These are phyloP conservation scores for Acacia pycnantha DNA, from an alignment of 331 rosid species.

Conservation along the genomic window DNA sequence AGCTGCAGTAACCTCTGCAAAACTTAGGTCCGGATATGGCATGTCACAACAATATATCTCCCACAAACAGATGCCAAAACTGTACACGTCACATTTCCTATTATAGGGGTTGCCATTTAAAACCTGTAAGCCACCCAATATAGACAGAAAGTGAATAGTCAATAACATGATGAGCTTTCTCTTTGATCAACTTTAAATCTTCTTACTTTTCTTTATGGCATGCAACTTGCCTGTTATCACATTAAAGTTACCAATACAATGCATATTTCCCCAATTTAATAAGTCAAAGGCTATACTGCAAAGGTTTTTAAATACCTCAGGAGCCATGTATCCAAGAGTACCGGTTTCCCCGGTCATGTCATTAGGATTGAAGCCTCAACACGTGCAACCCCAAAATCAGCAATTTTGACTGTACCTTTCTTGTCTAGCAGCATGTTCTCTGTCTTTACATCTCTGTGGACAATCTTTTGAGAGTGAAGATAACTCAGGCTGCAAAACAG, in stretches of 20 bases:
- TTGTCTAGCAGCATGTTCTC: constrained; percentile 95
- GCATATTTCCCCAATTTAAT: background rate
- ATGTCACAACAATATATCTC: constrained; percentile 98
- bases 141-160: constrained; percentile 30
- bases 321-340: constrained; percentile 99
- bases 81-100: constrained; percentile 94
- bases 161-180: constrained; percentile 8
- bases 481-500: constrained; percentile 76
- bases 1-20: constrained; percentile 95
- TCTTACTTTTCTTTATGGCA: constrained; percentile 10
- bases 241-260: background rate
- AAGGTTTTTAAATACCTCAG: constrained; percentile 66
- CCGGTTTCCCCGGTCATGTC: constrained; percentile 99
- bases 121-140: constrained; percentile 60
- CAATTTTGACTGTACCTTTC: constrained; percentile 80
- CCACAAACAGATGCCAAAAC: constrained; percentile 97
- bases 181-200: constrained; percentile 1
- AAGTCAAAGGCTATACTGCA: background rate
- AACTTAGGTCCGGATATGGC: constrained; percentile 98
- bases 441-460: constrained; percentile 97
- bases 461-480: constrained; percentile 95
- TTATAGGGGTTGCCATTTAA: constrained; percentile 95
- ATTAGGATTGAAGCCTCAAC: constrained; percentile 98
- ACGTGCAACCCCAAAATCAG: constrained; percentile 98
- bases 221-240: background rate